phyloP scores from a whole-genome alignment of 345 rosid species.

The Turnera subulata region DNA sequence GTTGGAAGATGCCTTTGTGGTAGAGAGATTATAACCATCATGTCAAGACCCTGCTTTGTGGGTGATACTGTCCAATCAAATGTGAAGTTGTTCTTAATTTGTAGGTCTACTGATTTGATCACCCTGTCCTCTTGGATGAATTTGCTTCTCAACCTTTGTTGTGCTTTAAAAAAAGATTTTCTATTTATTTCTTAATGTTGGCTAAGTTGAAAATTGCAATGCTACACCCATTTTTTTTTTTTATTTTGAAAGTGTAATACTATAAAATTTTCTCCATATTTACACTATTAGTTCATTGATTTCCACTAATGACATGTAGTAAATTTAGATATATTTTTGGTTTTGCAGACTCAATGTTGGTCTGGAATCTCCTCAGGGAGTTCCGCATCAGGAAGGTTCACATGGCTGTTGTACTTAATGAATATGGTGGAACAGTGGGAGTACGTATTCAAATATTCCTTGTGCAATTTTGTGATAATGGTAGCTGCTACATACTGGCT shows the following conservation, averaged over 20 bases:
- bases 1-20: too few relatives aligned
- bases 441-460: conserved; percentile 42
- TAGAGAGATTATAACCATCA: too few relatives aligned
- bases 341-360: conserved; percentile 95
- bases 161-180: not conserved
- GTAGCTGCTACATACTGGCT: too few relatives aligned
- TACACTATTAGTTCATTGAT: too few relatives aligned
- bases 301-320: not conserved
- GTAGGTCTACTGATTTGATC: not conserved
- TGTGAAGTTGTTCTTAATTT: not conserved
- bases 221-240: too few relatives aligned
- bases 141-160: not conserved
- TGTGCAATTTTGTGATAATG: not conserved
- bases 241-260: too few relatives aligned
- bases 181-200: not conserved
- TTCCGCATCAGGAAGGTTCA: conserved; percentile 98
- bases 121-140: not conserved
- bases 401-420: conserved; percentile 98
- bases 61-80: too few relatives aligned
- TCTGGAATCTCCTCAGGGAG: conserved; percentile 99
- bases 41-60: too few relatives aligned
- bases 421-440: conserved; percentile 97
- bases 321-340: conserved; percentile 13
- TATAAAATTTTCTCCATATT: too few relatives aligned
- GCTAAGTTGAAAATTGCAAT: too few relatives aligned